phyloP scores from a whole-genome alignment of 1,284 basidiomycete species.

The Veloboletus limbatus region DNA sequence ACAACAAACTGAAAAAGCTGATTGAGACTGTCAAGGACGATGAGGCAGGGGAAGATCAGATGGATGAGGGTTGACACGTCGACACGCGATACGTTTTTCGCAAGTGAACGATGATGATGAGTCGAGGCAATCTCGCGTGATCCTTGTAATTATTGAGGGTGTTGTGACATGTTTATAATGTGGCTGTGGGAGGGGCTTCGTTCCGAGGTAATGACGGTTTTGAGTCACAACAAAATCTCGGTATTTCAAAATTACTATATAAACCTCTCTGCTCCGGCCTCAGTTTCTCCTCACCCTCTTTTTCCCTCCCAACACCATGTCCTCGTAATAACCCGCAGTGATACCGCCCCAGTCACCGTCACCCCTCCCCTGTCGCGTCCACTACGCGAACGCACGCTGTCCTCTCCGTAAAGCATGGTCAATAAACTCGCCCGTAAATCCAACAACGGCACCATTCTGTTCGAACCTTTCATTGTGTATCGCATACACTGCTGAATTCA shows the following conservation, averaged over 20 bases:
- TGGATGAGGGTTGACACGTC: constrained; percentile 67
- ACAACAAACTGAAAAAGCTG: constrained; percentile 74
- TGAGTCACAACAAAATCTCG: constrained; percentile 31
- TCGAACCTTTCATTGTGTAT: constrained; percentile 80
- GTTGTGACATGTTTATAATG: constrained; percentile 28
- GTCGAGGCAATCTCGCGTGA: constrained; percentile 28
- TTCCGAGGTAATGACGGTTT: constrained; percentile 27
- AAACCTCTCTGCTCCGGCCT: constrained; percentile 17
- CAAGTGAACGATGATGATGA: too few relatives aligned
- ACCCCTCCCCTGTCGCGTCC: constrained; percentile 9
- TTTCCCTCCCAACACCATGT: constrained; percentile 43
- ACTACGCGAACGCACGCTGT: constrained; percentile 39
- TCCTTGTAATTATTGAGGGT: constrained; percentile 13
- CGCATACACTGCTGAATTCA: constrained; percentile 66
- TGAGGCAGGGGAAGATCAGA: constrained; percentile 55
- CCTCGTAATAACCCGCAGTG: constrained; percentile 30
- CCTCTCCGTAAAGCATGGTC: constrained; percentile 66
- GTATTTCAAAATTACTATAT: constrained; percentile 37
- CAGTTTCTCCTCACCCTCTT: constrained; percentile 12
- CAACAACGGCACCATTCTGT: constrained; percentile 79
- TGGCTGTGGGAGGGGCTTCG: constrained; percentile 33
- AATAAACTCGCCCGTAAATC: constrained; percentile 74
- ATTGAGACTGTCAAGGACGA: constrained; percentile 69
- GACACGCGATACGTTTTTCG: too few relatives aligned
- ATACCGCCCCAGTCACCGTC: constrained; percentile 4